Percentiles rank a stretch among this genome's conserved stretches.
Conservation (phyloP, 2,329 filamentous ascomycete genomes). For the Arthrobotrys conoides region DNA sequence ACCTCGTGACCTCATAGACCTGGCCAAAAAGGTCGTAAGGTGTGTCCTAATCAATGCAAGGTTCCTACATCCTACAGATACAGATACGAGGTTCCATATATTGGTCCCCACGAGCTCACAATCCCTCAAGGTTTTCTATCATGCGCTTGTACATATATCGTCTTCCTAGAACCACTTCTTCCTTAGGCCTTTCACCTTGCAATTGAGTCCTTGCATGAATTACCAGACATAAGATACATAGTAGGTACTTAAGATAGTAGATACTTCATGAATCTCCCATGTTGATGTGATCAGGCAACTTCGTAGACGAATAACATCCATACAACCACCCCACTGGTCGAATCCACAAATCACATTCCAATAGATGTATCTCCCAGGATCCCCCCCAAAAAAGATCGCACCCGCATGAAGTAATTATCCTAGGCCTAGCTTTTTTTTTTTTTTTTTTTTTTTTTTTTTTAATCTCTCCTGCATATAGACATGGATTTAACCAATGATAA, state of each 20-base stretch:
- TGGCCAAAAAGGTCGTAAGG: neutral
- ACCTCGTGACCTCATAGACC: slow-evolving; percentile 8
- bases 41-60: neutral
- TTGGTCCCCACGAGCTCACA: neutral
- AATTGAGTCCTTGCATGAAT: neutral
- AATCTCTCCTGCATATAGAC: slow-evolving; percentile 4
- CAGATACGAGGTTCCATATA: neutral
- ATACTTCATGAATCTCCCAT: too few relatives aligned
- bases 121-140: neutral
- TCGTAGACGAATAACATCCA: slow-evolving; percentile 10
- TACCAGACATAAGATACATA: too few relatives aligned
- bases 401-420: slow-evolving; percentile 5
- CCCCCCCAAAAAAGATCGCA: neutral
- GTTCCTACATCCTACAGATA: slow-evolving; percentile 8
- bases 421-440: neutral
- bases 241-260: too few relatives aligned
- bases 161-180: slow-evolving; percentile 8
- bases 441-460: neutral
- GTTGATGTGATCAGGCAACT: neutral
- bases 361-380: slow-evolving; percentile 5
- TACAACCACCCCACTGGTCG: neutral
- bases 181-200: neutral
- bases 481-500: slow-evolving; percentile 6
- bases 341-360: slow-evolving; percentile 15
- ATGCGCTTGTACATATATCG: neutral